A percentile compares a stretch with the other conserved stretches of the same genome.
These are phyloP conservation scores for Ceratobasidium sp. DNA, from an alignment of 1,284 basidiomycete species.

Conservation along the genomic window DNA sequence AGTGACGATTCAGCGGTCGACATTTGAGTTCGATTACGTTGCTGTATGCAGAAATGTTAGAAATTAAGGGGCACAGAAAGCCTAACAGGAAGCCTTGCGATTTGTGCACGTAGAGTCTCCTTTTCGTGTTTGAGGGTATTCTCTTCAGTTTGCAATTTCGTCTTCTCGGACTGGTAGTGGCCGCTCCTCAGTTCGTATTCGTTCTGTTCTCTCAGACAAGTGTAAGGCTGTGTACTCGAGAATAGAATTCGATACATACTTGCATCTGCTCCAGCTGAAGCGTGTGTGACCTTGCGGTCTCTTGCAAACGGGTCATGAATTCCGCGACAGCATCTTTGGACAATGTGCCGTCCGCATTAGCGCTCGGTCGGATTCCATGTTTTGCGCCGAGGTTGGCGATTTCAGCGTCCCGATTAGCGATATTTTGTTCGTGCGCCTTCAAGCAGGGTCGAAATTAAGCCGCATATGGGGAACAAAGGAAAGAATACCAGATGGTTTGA, in stretches of 20 bases:
- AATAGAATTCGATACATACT: conserved; percentile 50
- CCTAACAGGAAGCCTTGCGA: conserved; percentile 55
- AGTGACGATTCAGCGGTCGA: conserved; percentile 61
- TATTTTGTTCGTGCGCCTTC: conserved; percentile 78
- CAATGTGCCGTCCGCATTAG: conserved; percentile 51
- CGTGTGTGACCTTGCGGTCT: conserved; percentile 64
- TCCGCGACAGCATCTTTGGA: conserved; percentile 71
- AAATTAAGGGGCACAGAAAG: not conserved
- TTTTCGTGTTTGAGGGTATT: conserved; percentile 39
- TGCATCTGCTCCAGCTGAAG: conserved; percentile 66
- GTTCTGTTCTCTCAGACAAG: conserved; percentile 25
- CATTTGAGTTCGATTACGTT: conserved; percentile 62
- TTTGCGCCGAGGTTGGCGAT: conserved; percentile 70
- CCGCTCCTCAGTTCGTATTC: conserved; percentile 40
- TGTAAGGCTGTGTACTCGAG: not conserved
- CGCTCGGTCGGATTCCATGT: conserved; percentile 34
- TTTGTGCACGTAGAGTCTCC: conserved; percentile 32
- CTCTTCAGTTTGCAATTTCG: conserved; percentile 44
- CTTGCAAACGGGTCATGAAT: conserved; percentile 68
- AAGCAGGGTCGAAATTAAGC: conserved; percentile 21
- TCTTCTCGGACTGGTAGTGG: conserved; percentile 49
- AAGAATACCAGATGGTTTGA: conserved; percentile 1
- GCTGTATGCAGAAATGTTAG: conserved; percentile 48
- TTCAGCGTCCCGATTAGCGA: conserved; percentile 74
- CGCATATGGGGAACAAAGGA: not conserved